These are phyloP conservation scores for Flaveria ramosissima DNA, from an alignment of 129 eudicot genomes.

Conservation along the genomic window DNA sequence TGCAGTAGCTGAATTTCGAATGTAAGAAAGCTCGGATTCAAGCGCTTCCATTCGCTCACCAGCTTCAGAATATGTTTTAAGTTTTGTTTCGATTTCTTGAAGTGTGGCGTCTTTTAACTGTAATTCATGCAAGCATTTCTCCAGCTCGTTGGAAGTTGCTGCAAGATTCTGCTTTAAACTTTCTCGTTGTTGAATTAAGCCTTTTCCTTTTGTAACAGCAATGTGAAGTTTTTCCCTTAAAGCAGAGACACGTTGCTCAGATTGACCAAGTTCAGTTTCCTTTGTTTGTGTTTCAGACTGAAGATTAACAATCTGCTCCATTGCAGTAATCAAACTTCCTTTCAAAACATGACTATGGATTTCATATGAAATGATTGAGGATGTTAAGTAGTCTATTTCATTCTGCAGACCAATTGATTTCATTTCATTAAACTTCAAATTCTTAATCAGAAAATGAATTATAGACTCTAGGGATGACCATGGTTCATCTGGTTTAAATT, in stretches of 20 bases:
- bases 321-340: conserved; percentile 60
- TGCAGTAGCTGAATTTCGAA: conserved; percentile 98
- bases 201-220: conserved; percentile 98
- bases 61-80: conserved; percentile 82
- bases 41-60: conserved; percentile 99
- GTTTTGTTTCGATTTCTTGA: conserved; percentile 71
- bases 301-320: conserved; percentile 43
- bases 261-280: conserved; percentile 75
- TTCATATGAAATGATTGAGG: conserved; percentile 45
- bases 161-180: conserved; percentile 77
- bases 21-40: conserved; percentile 96
- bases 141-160: conserved; percentile 69
- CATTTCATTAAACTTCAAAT: conserved; percentile 34
- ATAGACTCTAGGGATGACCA: conserved; percentile 51
- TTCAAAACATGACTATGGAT: conserved; percentile 54
- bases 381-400: conserved; percentile 51
- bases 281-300: conserved; percentile 45
- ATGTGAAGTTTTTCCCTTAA: conserved; percentile 89
- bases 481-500: conserved; percentile 44
- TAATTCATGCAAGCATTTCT: conserved; percentile 73
- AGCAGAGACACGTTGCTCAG: conserved; percentile 82
- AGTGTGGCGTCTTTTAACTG: conserved; percentile 70
- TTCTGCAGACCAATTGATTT: conserved; percentile 55
- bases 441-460: conserved; percentile 47
- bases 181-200: conserved; percentile 89